phyloP scores from a whole-genome alignment of 192 early-diverging fungal species.

The Coemansia sp. region DNA sequence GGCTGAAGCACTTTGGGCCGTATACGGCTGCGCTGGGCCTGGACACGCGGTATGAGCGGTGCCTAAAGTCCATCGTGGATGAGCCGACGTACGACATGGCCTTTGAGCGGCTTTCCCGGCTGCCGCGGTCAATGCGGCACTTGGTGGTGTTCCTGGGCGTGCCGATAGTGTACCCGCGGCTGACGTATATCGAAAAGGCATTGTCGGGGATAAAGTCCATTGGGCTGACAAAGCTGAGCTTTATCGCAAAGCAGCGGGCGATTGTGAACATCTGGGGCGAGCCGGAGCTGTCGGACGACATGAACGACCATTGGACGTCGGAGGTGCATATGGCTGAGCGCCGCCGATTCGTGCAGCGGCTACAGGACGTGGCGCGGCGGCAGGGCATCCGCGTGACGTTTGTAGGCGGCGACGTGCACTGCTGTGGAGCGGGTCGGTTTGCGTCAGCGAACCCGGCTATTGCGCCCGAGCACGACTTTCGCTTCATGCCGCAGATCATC shows the following conservation, averaged over 20 bases:
- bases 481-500: constrained; percentile 74
- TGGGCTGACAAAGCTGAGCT: constrained; percentile 50
- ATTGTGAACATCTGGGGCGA: constrained; percentile 67
- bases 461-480: constrained; percentile 55
- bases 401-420: constrained; percentile 75
- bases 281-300: constrained; percentile 78
- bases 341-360: constrained; percentile 53
- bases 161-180: constrained; percentile 70
- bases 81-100: constrained; percentile 56
- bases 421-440: constrained; percentile 59
- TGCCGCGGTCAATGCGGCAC: constrained; percentile 53
- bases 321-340: constrained; percentile 66
- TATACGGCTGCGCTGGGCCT: constrained; percentile 57
- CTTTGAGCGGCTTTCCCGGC: constrained; percentile 49
- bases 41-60: constrained; percentile 72
- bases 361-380: constrained; percentile 61
- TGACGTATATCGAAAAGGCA: constrained; percentile 62
- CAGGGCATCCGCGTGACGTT: constrained; percentile 67
- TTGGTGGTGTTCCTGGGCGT: constrained; percentile 66
- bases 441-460: constrained; percentile 49
- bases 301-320: constrained; percentile 77
- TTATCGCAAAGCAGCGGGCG: constrained; percentile 52
- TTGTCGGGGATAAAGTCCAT: constrained; percentile 55
- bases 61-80: constrained; percentile 55
- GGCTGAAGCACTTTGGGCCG: constrained; percentile 64